Evolutionary conservation across 2,329 filamentous ascomycete species (phyloP).

Genomic region (Phaeomoniella chlamydospora): DNA sequence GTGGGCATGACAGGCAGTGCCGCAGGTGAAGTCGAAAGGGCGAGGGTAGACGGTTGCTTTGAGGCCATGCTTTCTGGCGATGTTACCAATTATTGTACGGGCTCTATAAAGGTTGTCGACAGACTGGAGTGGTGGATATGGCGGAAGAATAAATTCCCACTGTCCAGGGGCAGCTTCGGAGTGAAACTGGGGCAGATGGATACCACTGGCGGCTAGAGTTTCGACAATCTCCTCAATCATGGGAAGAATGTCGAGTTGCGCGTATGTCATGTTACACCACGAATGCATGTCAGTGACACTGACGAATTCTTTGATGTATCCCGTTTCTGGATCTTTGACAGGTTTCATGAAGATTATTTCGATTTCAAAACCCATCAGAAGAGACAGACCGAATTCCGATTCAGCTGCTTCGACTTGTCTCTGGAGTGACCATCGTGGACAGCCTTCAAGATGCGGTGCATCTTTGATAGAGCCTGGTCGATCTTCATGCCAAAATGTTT

Average conservation of each 20-base stretch:
- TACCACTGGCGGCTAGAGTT: conserved; percentile 44
- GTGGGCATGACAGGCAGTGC: conserved; percentile 56
- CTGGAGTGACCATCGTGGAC: conserved; percentile 51
- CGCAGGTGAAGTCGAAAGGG: conserved; percentile 42
- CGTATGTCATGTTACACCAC: conserved; percentile 52
- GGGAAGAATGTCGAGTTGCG: conserved; percentile 40
- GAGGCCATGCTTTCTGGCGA: conserved; percentile 47
- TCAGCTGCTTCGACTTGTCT: conserved; percentile 37
- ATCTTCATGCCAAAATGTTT: conserved; percentile 42
- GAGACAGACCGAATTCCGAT: conserved; percentile 35
- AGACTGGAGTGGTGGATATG: conserved; percentile 47
- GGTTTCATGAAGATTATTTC: conserved; percentile 59
- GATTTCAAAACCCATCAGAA: conserved; percentile 67
- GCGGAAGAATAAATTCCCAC: conserved; percentile 61
- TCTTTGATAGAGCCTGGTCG: conserved; percentile 16
- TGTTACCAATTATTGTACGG: conserved; percentile 51
- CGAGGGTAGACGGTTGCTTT: conserved; percentile 62
- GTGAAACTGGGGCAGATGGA: conserved; percentile 59
- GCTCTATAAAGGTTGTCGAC: conserved; percentile 59
- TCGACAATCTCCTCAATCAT: conserved; percentile 53
- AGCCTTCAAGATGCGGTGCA: conserved; percentile 32
- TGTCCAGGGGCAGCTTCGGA: conserved; percentile 60
- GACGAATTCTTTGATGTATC: conserved; percentile 17
- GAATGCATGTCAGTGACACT: conserved; percentile 51
- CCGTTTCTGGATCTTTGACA: conserved; percentile 13